Evolutionary conservation across 805 yeast species (phyloP), one percentile per base, ranked within the genome.

Genomic region (Metschnikowia borealis): DNA sequence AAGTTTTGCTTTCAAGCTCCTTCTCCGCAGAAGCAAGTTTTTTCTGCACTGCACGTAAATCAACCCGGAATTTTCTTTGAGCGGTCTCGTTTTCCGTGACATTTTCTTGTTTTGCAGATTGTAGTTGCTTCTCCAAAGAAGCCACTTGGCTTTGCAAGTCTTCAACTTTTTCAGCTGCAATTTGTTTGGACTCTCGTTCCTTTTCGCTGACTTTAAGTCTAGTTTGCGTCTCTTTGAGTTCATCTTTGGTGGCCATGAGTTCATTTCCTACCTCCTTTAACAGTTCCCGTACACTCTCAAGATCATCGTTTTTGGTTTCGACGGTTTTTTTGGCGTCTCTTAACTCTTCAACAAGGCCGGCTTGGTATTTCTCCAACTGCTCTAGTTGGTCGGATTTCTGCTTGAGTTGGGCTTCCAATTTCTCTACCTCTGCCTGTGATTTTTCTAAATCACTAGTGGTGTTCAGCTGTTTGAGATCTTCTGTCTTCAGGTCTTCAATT

Each of bases 191-290:
- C 56, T 61, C 35, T 59, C 61, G 8, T 59, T 40, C 46, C 60
- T 64, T 14, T 43, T 52, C 17, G 46, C 41, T 23, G 59, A 46
- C 15, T 34, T 55, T n/a, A 50, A 53, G 21, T 47, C 60, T 7
- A 54, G 51, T n/a, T 58, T 13, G 57, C 37, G 8, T 58, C 60
- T 2, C 32, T 26, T 23, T 47, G 33, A 83, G 46, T 48, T 80
- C 69, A 42, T 85, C 89, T 55, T 79, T 81, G 0, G 89, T 81
- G 5, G 79, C 77, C 1, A 90, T 95, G 6, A 90, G 71, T 45
- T 89, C 95, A 59, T 87, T 80, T 1, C 97, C 97, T 26, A 90
- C 75, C 50, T 80, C 82, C 54, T 78, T 78, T 48, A 91, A 64
- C 88, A 85, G 87, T 51, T 89, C 97, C 59, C 83, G 80, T 46